Percentiles rank a stretch among this genome's conserved stretches.
phyloP scores from a whole-genome alignment of 805 yeast genomes.

The Cyberlindnera saturnus region DNA sequence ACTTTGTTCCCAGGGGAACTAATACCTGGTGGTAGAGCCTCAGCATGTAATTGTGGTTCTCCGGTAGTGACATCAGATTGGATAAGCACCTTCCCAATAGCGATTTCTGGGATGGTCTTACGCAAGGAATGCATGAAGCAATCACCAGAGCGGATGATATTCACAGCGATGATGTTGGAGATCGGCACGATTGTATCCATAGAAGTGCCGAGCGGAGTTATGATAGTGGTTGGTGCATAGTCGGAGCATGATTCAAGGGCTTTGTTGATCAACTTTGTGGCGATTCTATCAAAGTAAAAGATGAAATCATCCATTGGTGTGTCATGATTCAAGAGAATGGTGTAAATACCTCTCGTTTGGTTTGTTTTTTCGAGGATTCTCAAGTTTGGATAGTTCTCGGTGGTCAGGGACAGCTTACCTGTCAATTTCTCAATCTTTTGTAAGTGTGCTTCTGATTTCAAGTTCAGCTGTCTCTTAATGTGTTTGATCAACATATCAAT shows the following conservation, averaged over 20 bases:
- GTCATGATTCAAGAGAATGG: constrained; percentile 52
- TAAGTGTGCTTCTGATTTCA: constrained; percentile 65
- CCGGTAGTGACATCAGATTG: constrained; percentile 88
- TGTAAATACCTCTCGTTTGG: constrained; percentile 67
- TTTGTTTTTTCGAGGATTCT: constrained; percentile 39
- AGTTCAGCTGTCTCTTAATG: constrained; percentile 60
- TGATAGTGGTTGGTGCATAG: constrained; percentile 30
- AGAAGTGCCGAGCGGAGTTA: constrained; percentile 35
- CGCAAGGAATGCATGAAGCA: constrained; percentile 79
- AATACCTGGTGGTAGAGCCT: constrained; percentile 51
- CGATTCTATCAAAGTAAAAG: constrained; percentile 81
- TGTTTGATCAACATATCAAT: constrained; percentile 75
- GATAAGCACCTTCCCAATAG: constrained; percentile 77
- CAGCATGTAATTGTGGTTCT: constrained; percentile 89
- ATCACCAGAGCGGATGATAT: constrained; percentile 86
- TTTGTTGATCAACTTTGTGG: constrained; percentile 58
- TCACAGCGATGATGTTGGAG: constrained; percentile 62
- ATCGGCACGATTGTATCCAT: constrained; percentile 25
- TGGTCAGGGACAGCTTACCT: constrained; percentile 34
- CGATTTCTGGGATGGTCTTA: constrained; percentile 69
- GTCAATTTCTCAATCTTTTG: constrained; percentile 49
- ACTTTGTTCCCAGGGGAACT: constrained; percentile 33
- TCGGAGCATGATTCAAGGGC: constrained; percentile 50
- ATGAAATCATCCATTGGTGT: constrained; percentile 72
- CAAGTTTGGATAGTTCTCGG: constrained; percentile 11